These are phyloP conservation scores for Hemileccinum impolitum DNA, from an alignment of 768 basidiomycete species.

Conservation along the genomic window DNA sequence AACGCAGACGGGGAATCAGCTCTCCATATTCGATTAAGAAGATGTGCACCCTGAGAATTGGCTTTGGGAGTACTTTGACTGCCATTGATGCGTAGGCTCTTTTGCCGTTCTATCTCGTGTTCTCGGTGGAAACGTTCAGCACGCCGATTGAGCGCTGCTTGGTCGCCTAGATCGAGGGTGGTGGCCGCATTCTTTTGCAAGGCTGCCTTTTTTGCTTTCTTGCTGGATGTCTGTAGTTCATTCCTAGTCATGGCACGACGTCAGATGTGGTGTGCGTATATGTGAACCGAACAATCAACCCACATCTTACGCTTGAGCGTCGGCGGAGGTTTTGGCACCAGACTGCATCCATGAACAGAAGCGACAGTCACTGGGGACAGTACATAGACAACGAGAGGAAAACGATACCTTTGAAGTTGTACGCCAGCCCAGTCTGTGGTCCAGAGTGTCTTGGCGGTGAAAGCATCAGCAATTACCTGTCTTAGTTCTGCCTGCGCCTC, in stretches of 20 bases:
- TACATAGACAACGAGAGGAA: constrained; percentile 2
- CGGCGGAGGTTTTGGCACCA: constrained; percentile 57
- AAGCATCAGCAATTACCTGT: constrained; percentile 94
- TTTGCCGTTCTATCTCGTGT: constrained; percentile 80
- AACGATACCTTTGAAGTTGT: constrained; percentile 74
- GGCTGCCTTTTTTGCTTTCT: constrained; percentile 60
- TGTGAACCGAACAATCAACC: constrained; percentile 15
- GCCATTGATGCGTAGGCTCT: constrained; percentile 35
- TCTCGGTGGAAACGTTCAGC: constrained; percentile 90
- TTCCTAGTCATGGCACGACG: constrained; percentile 26
- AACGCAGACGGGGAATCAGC: constrained; percentile 49
- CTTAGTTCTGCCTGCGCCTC: constrained; percentile 94
- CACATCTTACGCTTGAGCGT: constrained; percentile 72
- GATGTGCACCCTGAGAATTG: constrained; percentile 50
- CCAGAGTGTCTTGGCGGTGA: constrained; percentile 78
- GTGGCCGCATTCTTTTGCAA: constrained; percentile 37
- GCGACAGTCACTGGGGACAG: constrained; percentile 20
- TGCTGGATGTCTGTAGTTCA: constrained; percentile 43
- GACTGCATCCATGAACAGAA: constrained; percentile 34
- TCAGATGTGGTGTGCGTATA: constrained; percentile 9
- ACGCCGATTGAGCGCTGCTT: constrained; percentile 67
- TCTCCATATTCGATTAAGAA: constrained; percentile 45
- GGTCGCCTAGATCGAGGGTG: constrained; percentile 57
- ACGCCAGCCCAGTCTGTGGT: constrained; percentile 92
- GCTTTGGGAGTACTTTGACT: constrained; percentile 37